Conservation (phyloP, 176 grass and related monocot species). For the Panicum miliaceum region DNA sequence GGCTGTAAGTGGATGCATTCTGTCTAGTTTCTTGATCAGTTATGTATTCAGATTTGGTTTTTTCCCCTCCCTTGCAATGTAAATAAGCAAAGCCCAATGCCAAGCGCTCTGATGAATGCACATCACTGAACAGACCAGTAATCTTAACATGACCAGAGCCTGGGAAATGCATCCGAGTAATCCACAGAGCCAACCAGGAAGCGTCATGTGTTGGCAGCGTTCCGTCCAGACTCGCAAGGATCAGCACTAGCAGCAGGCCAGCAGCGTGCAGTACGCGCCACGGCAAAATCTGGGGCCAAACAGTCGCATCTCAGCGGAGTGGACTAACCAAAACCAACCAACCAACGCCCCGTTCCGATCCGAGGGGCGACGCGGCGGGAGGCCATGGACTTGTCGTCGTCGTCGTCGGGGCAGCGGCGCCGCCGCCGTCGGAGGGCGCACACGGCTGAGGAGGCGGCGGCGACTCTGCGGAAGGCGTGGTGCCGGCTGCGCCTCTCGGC, state of each 20-base stretch:
- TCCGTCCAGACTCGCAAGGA: background rate
- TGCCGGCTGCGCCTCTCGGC: conserved; percentile 77
- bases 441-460: conserved; percentile 62
- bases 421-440: conserved; percentile 24
- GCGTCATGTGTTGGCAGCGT: background rate
- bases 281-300: background rate
- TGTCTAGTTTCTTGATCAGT: background rate
- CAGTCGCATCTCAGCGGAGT: background rate
- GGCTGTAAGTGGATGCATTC: background rate
- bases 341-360: conserved; percentile 13
- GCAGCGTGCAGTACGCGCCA: conserved; percentile 5
- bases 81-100: background rate
- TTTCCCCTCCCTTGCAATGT: background rate
- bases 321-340: background rate
- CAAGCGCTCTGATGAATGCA: background rate
- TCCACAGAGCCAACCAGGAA: background rate
- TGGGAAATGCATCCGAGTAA: background rate
- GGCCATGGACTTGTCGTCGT: conserved; percentile 25
- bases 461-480: conserved; percentile 82
- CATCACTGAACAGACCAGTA: background rate
- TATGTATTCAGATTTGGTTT: background rate
- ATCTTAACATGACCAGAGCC: background rate
- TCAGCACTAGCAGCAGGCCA: background rate
- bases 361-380: background rate
- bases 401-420: background rate